Evolutionary conservation across 208 protist species (phyloP), one percentile per base, ranked within the genome.

Genomic region (Trypanosoma caninum): DNA sequence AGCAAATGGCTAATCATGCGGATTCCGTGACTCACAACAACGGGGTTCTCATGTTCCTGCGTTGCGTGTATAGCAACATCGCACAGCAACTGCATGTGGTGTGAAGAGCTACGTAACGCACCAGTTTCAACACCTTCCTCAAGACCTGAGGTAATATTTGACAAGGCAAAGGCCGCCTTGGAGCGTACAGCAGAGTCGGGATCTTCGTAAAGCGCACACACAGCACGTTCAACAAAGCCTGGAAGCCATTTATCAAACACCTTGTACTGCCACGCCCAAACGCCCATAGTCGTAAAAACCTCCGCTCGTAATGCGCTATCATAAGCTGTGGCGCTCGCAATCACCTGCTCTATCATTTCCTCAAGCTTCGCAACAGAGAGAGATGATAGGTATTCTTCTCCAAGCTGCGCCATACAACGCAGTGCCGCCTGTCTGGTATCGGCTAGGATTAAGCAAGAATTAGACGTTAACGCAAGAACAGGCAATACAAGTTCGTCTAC

Each of bases 1-100:
- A 93, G 65, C 13, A 93, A 66, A 35, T 84, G 72, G 45, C 72
- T 77, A 69, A 93, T 93, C 78, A 93, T 91, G 58, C 87, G 87
- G 41, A 93, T 82, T 47, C 87, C 87, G 44, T 93, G 87, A 3
- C 80, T 61, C 27, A 80, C 75, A 48, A 93, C 72, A 2, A 63
- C 61, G 10, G 42, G 30, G 34, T 89, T 72, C 16, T 37, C 60
- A 50, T 77, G 70, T 1, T 61, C 65, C 23, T 80, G 64, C 16
- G 70, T 70, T 2, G 78, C 75, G 42, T 81, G 67, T 69, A 87
- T 74, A 5, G 85, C 85, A 5, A 78, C 73, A 41, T 78, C 64
- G 59, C 78, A 88, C 23, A 92, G 76, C 7, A 67, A 52, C 46
- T 70, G 65, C 46, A 70, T 64, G 31, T 70, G 65, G 2, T 54